Base-by-base conservation (phyloP, 257 asterid species). In the Leonotis leonurus region DNA sequence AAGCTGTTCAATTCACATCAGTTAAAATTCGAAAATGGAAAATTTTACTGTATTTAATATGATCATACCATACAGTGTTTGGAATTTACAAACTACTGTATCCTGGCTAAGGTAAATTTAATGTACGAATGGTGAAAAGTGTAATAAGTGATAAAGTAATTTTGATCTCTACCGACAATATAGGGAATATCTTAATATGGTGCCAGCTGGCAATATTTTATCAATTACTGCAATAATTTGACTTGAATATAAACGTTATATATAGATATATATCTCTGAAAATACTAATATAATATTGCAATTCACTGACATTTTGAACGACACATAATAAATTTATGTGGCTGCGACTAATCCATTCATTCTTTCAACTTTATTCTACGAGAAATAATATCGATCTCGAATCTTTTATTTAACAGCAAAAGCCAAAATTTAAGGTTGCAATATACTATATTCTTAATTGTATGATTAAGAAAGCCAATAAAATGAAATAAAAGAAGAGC, bases 151-250 rank as follows among this genome's bases (percentile, higher is more conserved):
- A 7, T 35, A 46, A 1, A 61, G 16, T 36, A 32, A 5, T 17
- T 39, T 18, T 1, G 14, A 63, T 46, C 53, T 45, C 70, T 63
- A 25, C 70, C 75, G 75, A 70, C 70, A 70, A 39, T 62, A 45
- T 45, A 32, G 70, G 44, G 37, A 55, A 62, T 21, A 37, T 32
- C 27, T 52, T 16, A 25, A 20, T 27, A 20, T 30, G 69, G 43
- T 10, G 36, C 32, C 55, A 68, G 46, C 56, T 37, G 40, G 51
- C 68, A 29, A 29, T 10, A 50, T 60, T 57, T 45, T 36, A 67
- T 67, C 20, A 51, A 18, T 51, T 50, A 40, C 10, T 68, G 40
- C 62, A 68, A 50, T 37, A 17, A 68, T 68, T 68, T 50, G 49
- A 4, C 45, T 39, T 41, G 8, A 14, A 41, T 41, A 41, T 14